These are phyloP conservation scores for Microdochium nivale DNA, from an alignment of 2,329 filamentous ascomycete genomes.

Conservation along the genomic window DNA sequence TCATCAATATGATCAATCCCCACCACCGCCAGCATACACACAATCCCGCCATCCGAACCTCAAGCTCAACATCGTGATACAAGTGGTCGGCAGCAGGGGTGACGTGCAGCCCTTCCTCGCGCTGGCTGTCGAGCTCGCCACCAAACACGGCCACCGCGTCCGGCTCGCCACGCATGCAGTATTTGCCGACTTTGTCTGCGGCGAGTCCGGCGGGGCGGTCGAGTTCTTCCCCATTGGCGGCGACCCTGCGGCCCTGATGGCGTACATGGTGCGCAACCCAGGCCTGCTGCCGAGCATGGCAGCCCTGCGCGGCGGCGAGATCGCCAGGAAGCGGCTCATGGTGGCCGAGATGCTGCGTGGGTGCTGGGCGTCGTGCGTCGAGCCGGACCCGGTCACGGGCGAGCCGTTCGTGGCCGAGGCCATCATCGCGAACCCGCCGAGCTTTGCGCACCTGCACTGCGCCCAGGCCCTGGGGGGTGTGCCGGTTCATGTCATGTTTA, in stretches of 20 bases:
- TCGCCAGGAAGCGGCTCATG: slow-evolving; percentile 52
- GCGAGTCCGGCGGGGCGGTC: slow-evolving; percentile 14
- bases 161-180: slow-evolving; percentile 32
- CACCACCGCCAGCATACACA: no score
- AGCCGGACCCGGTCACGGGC: slow-evolving; percentile 39
- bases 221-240: slow-evolving; percentile 34
- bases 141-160: slow-evolving; percentile 33
- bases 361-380: slow-evolving; percentile 80
- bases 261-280: slow-evolving; percentile 78
- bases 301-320: slow-evolving; percentile 66
- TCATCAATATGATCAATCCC: no score
- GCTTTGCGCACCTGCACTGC: slow-evolving; percentile 67
- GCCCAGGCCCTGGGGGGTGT: slow-evolving; percentile 64
- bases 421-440: slow-evolving; percentile 72
- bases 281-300: slow-evolving; percentile 78
- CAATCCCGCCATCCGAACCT: not conserved
- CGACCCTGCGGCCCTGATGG: slow-evolving; percentile 18
- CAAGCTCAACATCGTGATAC: slow-evolving; percentile 7
- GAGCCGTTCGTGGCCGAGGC: slow-evolving; percentile 75
- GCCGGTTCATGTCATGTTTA: slow-evolving; percentile 82
- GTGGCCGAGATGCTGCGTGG: slow-evolving; percentile 75
- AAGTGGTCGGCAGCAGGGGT: slow-evolving; percentile 10
- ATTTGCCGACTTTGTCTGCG: slow-evolving; percentile 27
- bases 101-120: slow-evolving; percentile 43
- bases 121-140: slow-evolving; percentile 23